Percentiles rank a stretch among this genome's conserved stretches.
Conservation (phyloP, 139 green algal genomes). For the Chlamydomonas schloesseri region DNA sequence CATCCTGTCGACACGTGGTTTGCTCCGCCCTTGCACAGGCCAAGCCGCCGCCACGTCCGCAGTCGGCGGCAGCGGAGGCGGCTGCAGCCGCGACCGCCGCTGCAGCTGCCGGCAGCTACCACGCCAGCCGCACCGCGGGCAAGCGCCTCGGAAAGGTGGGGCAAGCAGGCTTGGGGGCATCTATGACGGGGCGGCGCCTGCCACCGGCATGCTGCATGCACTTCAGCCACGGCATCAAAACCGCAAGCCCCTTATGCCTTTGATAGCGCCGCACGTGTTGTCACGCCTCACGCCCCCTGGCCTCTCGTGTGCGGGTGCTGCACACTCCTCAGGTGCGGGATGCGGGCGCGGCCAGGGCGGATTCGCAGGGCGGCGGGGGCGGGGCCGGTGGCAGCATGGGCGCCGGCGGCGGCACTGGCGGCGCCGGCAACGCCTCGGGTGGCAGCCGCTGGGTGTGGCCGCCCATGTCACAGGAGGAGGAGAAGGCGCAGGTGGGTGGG, state of each 20-base stretch:
- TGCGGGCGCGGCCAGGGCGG: not conserved
- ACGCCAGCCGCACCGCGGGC: not conserved
- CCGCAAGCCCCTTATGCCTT: too few species aligned
- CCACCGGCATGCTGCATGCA: too few species aligned
- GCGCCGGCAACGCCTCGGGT: not conserved
- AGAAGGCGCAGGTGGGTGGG: not conserved
- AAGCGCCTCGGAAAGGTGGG: conserved; percentile 21
- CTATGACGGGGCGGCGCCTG: too few species aligned
- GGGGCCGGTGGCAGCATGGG: not conserved
- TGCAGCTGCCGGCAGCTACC: not conserved
- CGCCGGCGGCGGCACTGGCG: not conserved
- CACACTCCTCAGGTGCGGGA: conserved; percentile 14
- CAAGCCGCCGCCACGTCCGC: not conserved
- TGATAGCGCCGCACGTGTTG: too few species aligned
- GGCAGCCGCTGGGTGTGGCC: conserved; percentile 39
- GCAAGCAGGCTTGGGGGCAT: too few species aligned
- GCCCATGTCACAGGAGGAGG: not conserved
- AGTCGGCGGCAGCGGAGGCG: not conserved
- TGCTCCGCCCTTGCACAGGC: not conserved
- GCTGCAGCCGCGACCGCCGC: not conserved
- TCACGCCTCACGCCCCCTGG: too few species aligned
- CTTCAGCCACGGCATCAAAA: too few species aligned
- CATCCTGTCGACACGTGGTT: too few species aligned
- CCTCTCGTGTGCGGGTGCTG: too few species aligned
- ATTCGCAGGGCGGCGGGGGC: too few species aligned